Conservation (phyloP, 352 stramenopile species). For the Globisporangium spinosum region DNA sequence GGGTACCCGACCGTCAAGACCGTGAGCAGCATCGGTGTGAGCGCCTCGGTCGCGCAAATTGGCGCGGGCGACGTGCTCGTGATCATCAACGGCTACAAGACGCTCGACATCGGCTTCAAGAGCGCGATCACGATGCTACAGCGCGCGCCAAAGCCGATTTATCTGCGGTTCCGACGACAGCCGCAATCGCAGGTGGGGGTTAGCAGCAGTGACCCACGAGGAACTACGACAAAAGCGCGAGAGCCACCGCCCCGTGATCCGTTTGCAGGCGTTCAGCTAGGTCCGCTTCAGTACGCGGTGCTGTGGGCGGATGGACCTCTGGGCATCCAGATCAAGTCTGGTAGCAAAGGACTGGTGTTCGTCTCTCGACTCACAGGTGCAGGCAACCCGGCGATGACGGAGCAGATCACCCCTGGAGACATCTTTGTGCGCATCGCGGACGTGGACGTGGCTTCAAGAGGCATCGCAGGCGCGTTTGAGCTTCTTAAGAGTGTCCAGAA, state of each 20-base stretch:
- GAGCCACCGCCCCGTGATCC: neutral
- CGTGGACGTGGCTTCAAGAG: slow-evolving; percentile 62
- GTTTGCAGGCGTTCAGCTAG: slow-evolving; percentile 7
- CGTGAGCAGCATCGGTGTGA: slow-evolving; percentile 53
- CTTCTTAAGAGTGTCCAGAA: slow-evolving; percentile 77
- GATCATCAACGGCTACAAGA: slow-evolving; percentile 69
- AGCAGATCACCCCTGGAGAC: slow-evolving; percentile 60
- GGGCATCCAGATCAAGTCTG: slow-evolving; percentile 80
- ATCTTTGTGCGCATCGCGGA: slow-evolving; percentile 74
- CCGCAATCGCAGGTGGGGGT: slow-evolving; percentile 17
- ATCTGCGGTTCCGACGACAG: slow-evolving; percentile 57
- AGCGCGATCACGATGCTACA: slow-evolving; percentile 73
- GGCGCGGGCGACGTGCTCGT: slow-evolving; percentile 60
- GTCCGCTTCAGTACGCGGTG: slow-evolving; percentile 62
- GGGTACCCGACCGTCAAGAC: slow-evolving; percentile 66
- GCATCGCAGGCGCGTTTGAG: slow-evolving; percentile 74
- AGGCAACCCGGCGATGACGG: slow-evolving; percentile 42
- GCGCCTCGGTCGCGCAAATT: slow-evolving; percentile 66
- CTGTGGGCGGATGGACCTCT: slow-evolving; percentile 72
- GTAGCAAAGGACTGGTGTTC: slow-evolving; percentile 54
- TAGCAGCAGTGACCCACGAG: neutral
- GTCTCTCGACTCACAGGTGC: slow-evolving; percentile 72
- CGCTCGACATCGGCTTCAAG: slow-evolving; percentile 76
- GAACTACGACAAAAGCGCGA: neutral
- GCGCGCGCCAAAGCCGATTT: slow-evolving; percentile 70